Evolutionary conservation across 371 early-diverging fungal genomes (phyloP), one percentile per base, ranked within the genome.

Genomic region (Mucor plumbeus): DNA sequence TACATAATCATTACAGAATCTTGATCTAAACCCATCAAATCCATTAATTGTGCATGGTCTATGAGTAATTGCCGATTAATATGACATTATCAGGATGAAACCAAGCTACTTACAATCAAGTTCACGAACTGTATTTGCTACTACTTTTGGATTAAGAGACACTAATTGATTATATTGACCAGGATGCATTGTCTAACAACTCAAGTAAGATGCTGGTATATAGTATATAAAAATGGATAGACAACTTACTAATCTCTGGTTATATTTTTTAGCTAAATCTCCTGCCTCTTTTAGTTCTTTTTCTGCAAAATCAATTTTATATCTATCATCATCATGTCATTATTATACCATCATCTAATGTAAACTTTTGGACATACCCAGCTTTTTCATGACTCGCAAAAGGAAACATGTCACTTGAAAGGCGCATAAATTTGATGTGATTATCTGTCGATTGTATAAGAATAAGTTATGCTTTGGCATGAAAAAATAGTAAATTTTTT

Each of bases 1-100:
- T 74, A 78, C 77, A 83, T 84, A 14, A 84, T 78, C 81, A 83
- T 83, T 8, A 83, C 74, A 1, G 79, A 71, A 60, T 85, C 85
- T 54, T 71, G 68, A 31, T 76, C 70, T 14, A 82, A 35, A 1
- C 74, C 74, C 83, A 84, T 85, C 35, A 71, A 72, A 66, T 84
- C 80, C 68, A 84, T 35, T 73, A 84, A 79, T 3, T 57, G 59
- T 7, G 82, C 82, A 65, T 85, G 84, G 62, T 80, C 80, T 80
- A 54, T 21, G 17, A 4, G 26, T 4, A 8, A 26, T 4, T 26
- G 5, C 0, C 13, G 11, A 10, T 50, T 11, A 13, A 0, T 5
- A 50, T 11, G 21, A 10, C 11, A 26, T 26, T 26, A 26, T 26
- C 26, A 26, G 26, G 3, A 26, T 26, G 11, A 19, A 11, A 7